Evolutionary conservation across 768 basidiomycete genomes (phyloP).

Genomic region (Galerina marginata): DNA sequence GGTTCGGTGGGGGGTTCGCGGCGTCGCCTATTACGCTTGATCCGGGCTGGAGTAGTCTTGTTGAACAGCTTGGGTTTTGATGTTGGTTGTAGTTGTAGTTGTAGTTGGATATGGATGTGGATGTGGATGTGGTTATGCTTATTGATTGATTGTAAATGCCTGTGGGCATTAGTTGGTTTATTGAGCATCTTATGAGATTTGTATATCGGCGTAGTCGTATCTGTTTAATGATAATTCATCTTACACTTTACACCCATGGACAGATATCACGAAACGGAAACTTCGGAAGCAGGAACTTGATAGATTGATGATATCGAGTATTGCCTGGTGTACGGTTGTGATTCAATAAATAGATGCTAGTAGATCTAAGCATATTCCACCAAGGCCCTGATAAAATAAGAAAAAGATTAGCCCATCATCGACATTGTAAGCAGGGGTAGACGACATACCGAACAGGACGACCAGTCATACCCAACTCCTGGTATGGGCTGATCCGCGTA

Average conservation of each 20-base stretch:
- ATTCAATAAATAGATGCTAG: too few species aligned
- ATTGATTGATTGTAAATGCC: neutral
- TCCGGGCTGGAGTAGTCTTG: conserved; percentile 71
- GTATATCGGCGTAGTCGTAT: neutral
- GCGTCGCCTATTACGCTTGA: conserved; percentile 45
- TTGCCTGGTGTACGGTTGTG: too few species aligned
- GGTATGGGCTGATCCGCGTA: conserved; percentile 61
- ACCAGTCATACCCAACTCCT: conserved; percentile 80
- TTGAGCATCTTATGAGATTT: neutral
- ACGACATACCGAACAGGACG: conserved; percentile 73
- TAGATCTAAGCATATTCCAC: conserved; percentile 34
- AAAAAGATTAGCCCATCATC: neutral
- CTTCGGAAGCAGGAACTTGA: too few species aligned
- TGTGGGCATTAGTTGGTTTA: neutral
- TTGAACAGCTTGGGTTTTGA: conserved; percentile 67
- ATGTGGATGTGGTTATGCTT: too few species aligned
- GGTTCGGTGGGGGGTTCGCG: conserved; percentile 20
- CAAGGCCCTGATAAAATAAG: conserved; percentile 35
- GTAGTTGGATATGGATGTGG: neutral
- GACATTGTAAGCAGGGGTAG: neutral
- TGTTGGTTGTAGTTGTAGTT: neutral
- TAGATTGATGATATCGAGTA: too few species aligned
- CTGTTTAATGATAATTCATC: neutral
- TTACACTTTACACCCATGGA: too few species aligned
- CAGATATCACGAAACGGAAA: too few species aligned